Base-by-base conservation (phyloP, 2,329 filamentous ascomycete species). In the Neopestalotiopsis sp. region DNA sequence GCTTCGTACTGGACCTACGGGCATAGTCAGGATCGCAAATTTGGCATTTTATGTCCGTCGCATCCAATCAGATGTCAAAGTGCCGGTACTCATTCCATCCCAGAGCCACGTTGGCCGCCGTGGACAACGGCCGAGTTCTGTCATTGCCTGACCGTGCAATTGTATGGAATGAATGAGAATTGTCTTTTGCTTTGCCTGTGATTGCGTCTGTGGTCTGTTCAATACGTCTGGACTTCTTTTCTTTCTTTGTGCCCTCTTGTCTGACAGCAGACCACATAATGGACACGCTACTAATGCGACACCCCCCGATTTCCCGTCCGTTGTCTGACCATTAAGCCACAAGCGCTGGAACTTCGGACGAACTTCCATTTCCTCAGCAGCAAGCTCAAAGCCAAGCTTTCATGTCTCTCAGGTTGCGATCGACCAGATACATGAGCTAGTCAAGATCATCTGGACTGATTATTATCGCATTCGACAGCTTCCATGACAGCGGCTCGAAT, bases 321-420 rank as follows among this genome's bases (percentile, higher is more conserved):
- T 38, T 40, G 59, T 61, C 32, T 61, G 30, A 61, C 59, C 14
- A 40, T 61, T 40, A 34, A 20, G 45, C 45, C 45, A 53, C 59
- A 34, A 40, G 59, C 59, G 59, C 59, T 53, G n/a, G 59, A 61
- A 61, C 13, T 34, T 20, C 59, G 34, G 59, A 61, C 59, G 59
- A 40, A 61, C 59, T 34, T 40, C 32, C n/a, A 40, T 40, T 61
- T 53, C 45, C 4, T 53, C 45, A 17, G 28, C 59, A 38, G 13
- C 59, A 61, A 40, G 59, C 59, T 61, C 59, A 61, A 28, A 61
- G 34, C 32, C 59, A 61, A 61, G 59, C 59, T 61, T 61, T 61
- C 59, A 14, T 40, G 34, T 34, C 57, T 61, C 28, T 61, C 59
- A 61, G 59, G 59, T 61, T 61, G 59, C 9, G 59, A 61, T 61